A percentile compares a stretch with the other conserved stretches of the same genome.
Conservation (phyloP, 2,329 filamentous ascomycete species). For the Gaeumannomyces sp. region DNA sequence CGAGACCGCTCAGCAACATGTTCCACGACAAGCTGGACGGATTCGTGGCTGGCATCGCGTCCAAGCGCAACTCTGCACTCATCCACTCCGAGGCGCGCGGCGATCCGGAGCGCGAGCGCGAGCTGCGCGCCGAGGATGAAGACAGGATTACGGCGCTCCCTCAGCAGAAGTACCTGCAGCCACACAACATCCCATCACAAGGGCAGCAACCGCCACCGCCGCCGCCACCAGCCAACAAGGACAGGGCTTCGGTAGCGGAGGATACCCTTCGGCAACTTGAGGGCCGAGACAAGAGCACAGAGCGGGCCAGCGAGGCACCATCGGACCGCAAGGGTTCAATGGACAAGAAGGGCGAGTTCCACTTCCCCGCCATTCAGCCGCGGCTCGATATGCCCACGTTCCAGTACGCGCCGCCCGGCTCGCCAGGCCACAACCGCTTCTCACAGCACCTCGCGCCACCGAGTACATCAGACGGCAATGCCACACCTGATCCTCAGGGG, state of each 20-base stretch:
- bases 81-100: constrained; percentile 78
- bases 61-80: constrained; percentile 77
- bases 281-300: constrained; percentile 31
- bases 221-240: constrained; percentile 18
- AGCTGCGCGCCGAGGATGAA: constrained; percentile 75
- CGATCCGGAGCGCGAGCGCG: constrained; percentile 70
- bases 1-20: constrained; percentile 63
- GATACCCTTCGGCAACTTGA: constrained; percentile 45
- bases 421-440: constrained; percentile 31
- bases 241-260: constrained; percentile 26
- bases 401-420: constrained; percentile 47
- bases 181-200: constrained; percentile 33
- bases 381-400: constrained; percentile 49
- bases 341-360: constrained; percentile 37
- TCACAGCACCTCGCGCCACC: constrained; percentile 21
- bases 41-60: constrained; percentile 79
- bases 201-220: constrained; percentile 25
- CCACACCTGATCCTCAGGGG: constrained; percentile 14
- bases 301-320: constrained; percentile 27
- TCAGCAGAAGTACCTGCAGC: constrained; percentile 56
- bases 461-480: constrained; percentile 11
- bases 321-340: constrained; percentile 30
- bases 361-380: constrained; percentile 49
- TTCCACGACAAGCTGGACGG: constrained; percentile 85
- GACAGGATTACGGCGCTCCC: constrained; percentile 80